A percentile compares a stretch with the other conserved stretches of the same genome.
phyloP scores from a whole-genome alignment of 2,329 filamentous ascomycete genomes.

The Aspergillus ochraceoroseus region DNA sequence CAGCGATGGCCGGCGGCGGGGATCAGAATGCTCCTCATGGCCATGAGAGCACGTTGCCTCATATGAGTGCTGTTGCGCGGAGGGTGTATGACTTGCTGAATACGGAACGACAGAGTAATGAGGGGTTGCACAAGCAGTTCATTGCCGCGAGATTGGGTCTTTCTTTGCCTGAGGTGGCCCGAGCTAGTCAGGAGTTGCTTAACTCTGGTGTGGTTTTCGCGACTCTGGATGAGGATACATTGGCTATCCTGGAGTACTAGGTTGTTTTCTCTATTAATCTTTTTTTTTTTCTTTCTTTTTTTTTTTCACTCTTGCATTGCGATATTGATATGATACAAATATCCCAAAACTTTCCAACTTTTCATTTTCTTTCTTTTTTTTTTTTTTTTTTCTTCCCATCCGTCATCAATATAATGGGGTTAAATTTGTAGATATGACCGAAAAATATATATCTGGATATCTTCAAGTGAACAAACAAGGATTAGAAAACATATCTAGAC shows the following conservation, averaged over 20 bases:
- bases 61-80: constrained; percentile 55
- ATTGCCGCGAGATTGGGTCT: constrained; percentile 65
- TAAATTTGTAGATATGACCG: no score
- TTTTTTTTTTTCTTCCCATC: constrained; percentile 1
- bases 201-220: constrained; percentile 73
- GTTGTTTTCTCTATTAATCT: no score
- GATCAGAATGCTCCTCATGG: constrained; percentile 26
- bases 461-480: not conserved
- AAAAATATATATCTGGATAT: not conserved
- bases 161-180: constrained; percentile 64
- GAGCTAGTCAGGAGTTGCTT: constrained; percentile 76
- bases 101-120: constrained; percentile 64
- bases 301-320: no score
- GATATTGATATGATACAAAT: no score
- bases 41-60: constrained; percentile 38
- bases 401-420: not conserved
- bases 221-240: constrained; percentile 89
- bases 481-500: no score
- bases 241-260: constrained; percentile 68
- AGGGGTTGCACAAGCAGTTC: constrained; percentile 75
- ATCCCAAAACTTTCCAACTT: no score
- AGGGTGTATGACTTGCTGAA: constrained; percentile 68
- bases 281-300: no score
- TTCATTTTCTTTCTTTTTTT: no score
- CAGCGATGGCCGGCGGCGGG: constrained; percentile 33